phyloP scores from a whole-genome alignment of 768 basidiomycete genomes.

The Steccherinum ochraceum region DNA sequence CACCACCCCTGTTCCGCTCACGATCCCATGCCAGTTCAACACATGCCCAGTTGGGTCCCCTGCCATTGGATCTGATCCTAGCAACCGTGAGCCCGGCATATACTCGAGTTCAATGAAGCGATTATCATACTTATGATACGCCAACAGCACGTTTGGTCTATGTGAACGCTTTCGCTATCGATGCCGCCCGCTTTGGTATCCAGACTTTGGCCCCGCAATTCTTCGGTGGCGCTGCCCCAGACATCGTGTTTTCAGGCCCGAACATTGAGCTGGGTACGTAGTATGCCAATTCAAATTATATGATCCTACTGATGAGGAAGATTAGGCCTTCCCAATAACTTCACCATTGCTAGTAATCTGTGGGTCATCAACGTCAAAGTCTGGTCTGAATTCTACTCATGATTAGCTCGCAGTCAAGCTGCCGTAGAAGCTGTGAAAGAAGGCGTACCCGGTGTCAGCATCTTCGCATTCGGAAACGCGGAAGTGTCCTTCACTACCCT shows the following conservation, averaged over 20 bases:
- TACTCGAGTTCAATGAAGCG: background rate
- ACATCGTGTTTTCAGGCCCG: slow-evolving; percentile 40
- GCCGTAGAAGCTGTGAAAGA: slow-evolving; percentile 3
- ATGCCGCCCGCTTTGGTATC: slow-evolving; percentile 32
- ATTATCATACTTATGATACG: background rate
- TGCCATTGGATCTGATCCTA: slow-evolving; percentile 21
- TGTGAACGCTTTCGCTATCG: slow-evolving; percentile 13
- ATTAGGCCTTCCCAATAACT: background rate
- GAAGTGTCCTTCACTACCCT: slow-evolving; percentile 49
- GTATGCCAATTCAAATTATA: background rate
- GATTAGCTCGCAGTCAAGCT: slow-evolving; percentile 13
- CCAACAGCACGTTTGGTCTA: background rate
- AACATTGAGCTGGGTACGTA: slow-evolving; percentile 25
- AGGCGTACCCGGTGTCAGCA: slow-evolving; percentile 45
- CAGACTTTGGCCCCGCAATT: slow-evolving; percentile 38
- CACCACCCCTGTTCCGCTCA: slow-evolving; percentile 24
- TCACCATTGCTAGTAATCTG: background rate
- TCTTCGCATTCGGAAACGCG: slow-evolving; percentile 36
- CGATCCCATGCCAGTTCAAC: slow-evolving; percentile 25
- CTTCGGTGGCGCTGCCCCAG: slow-evolving; percentile 30
- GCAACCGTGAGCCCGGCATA: slow-evolving; percentile 15
- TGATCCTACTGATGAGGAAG: background rate
- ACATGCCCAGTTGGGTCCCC: slow-evolving; percentile 27
- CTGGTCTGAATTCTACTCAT: background rate
- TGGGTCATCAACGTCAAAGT: no score